These are phyloP conservation scores for Macrophomina phaseolina DNA, from an alignment of 2,329 filamentous ascomycete genomes.

Conservation along the genomic window DNA sequence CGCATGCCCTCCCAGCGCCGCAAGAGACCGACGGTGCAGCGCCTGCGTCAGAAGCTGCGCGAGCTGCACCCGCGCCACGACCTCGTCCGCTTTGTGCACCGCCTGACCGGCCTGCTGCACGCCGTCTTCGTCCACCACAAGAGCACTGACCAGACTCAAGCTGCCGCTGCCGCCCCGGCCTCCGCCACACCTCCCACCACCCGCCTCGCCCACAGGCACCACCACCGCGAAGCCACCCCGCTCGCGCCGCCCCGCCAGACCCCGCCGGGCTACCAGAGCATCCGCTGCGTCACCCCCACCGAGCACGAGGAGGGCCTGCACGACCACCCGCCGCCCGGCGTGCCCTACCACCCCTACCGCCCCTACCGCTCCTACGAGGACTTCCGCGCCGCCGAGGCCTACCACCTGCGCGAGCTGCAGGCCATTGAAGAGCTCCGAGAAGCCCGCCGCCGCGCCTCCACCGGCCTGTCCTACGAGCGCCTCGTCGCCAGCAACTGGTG, in stretches of 20 bases:
- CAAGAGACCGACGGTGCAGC: slow-evolving; percentile 24
- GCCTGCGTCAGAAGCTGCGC: slow-evolving; percentile 28
- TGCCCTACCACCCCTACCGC: slow-evolving; percentile 27
- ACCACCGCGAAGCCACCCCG: not conserved
- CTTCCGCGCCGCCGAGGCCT: slow-evolving; percentile 23
- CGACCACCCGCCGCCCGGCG: slow-evolving; percentile 25
- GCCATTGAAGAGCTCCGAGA: slow-evolving; percentile 25
- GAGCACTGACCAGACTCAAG: slow-evolving; percentile 19
- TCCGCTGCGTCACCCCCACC: slow-evolving; percentile 25
- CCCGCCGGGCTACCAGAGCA: slow-evolving; percentile 28
- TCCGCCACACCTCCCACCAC: slow-evolving; percentile 17
- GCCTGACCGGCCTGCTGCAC: slow-evolving; percentile 25
- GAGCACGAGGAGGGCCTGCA: slow-evolving; percentile 27
- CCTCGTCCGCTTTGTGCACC: slow-evolving; percentile 27
- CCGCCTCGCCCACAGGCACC: slow-evolving; percentile 10
- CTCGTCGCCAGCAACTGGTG: slow-evolving; percentile 9
- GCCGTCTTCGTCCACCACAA: slow-evolving; percentile 16
- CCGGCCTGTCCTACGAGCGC: slow-evolving; percentile 14
- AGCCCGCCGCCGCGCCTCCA: slow-evolving; percentile 25
- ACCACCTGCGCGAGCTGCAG: slow-evolving; percentile 15
- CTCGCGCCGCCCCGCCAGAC: slow-evolving; percentile 21
- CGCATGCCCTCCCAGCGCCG: slow-evolving; percentile 22
- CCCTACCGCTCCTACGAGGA: slow-evolving; percentile 29
- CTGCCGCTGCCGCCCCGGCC: not conserved
- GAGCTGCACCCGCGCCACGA: slow-evolving; percentile 22